Evolutionary conservation across 306 rosid genomes (phyloP), one percentile per base, ranked within the genome.

Genomic region (Mucuna pruriens): DNA sequence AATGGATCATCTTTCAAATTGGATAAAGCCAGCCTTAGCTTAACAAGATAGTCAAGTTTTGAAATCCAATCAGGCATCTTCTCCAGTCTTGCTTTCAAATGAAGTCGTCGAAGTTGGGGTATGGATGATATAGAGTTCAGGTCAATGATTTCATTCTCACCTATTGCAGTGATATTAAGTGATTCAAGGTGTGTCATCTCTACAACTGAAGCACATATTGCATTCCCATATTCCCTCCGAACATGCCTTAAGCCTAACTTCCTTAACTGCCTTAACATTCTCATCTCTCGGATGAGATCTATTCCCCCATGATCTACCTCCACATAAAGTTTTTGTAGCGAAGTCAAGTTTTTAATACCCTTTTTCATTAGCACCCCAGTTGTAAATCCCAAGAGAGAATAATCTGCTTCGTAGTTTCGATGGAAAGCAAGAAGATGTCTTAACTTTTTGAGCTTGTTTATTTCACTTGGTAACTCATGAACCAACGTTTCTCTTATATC

Each of bases 1-100:
- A 84, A 33, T 0, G 84, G 81, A 57, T 84, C 87, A 45, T 79
- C 45, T 11, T 23, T 10, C 5, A 84, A 19, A 12, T 54, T 54
- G 5, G 51, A 73, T 36, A 52, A 73, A 9, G 36, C 13, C 0
- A 72, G 34, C 33, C 64, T 34, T 72, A 72, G 5, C 51, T 52
- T 73, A 17, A 38, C 25, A 74, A 55, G 78, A 74, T 7, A 55
- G 4, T 38, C 38, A 8, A 74, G 78, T 38, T 74, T 38, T 74
- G 68, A 33, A 55, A 74, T 74, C 66, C 78, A 73, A 33, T 73
- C 1, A 52, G 66, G 78, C 36, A 73, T 33, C 4, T 36, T 54
- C n/a, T 5, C 11, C 16, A 74, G 23, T 22, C 39, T 38, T 36
- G 39, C 68, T 55, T 74, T 55, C 67, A 74, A 38, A 23, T 74